Base-by-base conservation (phyloP, 139 green algal genomes). In the Micromonas commoda region DNA sequence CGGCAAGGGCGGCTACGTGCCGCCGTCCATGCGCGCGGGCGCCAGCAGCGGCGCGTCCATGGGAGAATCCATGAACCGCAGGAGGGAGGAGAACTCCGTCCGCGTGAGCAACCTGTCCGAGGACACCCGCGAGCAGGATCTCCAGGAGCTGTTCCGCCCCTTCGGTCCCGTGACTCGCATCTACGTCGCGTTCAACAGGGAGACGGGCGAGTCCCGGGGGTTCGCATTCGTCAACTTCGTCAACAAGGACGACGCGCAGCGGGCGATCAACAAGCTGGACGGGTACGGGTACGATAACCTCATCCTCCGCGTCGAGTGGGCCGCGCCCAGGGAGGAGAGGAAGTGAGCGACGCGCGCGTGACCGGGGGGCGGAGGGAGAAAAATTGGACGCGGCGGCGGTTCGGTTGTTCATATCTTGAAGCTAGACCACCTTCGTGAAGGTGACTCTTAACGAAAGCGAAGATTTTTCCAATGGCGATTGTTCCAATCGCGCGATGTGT, bases 191-290 rank as follows among this genome's bases (percentile, higher is more conserved):
- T 91, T 96, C 69, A 95, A 99, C 83, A 87, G 93, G 16, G 91
- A 96, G 21, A 99, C 95, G 6, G 86, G 87, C 53, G 91, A 97
- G 84, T 91, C 84, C 76, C 82, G 95, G 21, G 95, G 95, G 63
- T 99, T 99, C 88, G 95, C 91, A 0, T 99, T 99, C 76, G 91
- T 99, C 84, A 99, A 97, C 86, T 99, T 97, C 77, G 82, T 92
- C 38, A 86, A 86, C 81, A 90, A 88, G 77, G 89, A 97, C 45
- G 92, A 97, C 71, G 95, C 92, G 4, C 82, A 92, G 51, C 84
- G 89, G 4, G 94, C 93, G 21, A 97, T 98, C 73, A 81, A 90
- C 70, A 96, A 91, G 76, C 86, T 98, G 57, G 89, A 97, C 79
- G 93, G 90, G 39, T 96, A 92, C 79, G 95, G 95, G 19, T 99